These are phyloP conservation scores for Sinapis alba DNA, from an alignment of 441 rosid species.

Conservation along the genomic window DNA sequence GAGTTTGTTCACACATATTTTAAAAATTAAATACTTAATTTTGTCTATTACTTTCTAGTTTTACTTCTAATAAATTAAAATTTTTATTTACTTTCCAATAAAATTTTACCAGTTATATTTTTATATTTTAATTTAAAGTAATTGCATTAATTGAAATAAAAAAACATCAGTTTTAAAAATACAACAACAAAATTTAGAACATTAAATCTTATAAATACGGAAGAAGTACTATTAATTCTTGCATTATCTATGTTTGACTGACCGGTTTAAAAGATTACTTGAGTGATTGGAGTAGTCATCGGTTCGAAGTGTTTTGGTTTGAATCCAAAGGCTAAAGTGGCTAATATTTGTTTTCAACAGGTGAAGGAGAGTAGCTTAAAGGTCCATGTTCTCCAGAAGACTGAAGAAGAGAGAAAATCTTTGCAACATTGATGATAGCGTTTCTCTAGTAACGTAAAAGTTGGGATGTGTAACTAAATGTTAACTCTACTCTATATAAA, in stretches of 20 bases:
- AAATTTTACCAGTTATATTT: no score
- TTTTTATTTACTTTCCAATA: no score
- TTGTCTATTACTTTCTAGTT: no score
- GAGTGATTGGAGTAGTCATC: background rate
- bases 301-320: background rate
- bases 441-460: background rate
- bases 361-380: constrained; percentile 48
- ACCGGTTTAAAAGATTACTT: background rate
- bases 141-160: no score
- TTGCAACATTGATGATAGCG: background rate
- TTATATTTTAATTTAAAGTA: no score
- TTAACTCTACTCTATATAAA: background rate
- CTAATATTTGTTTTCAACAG: constrained; percentile 37
- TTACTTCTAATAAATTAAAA: no score
- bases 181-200: no score
- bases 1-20: no score
- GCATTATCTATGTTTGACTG: background rate
- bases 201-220: no score
- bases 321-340: background rate
- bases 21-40: no score
- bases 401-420: constrained; percentile 4
- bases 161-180: no score
- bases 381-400: constrained; percentile 49
- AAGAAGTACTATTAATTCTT: no score
- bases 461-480: constrained; percentile 9